Base-by-base conservation (phyloP, 2,329 filamentous ascomycete species). In the Massarina eburnea region DNA sequence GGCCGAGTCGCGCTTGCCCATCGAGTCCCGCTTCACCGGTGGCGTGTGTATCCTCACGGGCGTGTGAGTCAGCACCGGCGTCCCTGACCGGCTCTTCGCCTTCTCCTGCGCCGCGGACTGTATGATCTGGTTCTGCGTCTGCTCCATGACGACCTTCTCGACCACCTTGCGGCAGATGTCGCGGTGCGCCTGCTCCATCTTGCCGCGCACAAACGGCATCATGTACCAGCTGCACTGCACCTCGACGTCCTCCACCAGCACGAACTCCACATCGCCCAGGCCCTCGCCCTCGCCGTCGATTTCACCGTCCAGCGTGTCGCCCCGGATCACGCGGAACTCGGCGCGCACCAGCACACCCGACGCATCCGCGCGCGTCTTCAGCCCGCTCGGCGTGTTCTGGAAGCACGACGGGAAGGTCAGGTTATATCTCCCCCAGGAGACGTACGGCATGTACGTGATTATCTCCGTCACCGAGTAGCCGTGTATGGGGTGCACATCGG, bases 211-310 rank as follows among this genome's bases (percentile, higher is more conserved):
- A 41, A 70, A 64, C 1, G 65, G 66, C 66, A 70, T 70, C 24
- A 70, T 52, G 49, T 53, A 68, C 62, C 63, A 64, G 9, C 55
- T 51, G 41, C 65, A 68, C 41, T 46, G 54, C 21, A 68, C 62
- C 37, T 66, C 61, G 6, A 67, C 64, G 30, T 70, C 64, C 32
- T 70, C 66, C 6, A 67, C 65, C 2, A 70, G 51, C 39, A 67
- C 58, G 58, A 61, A 68, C 24, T 59, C 54, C 7, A 62, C 64
- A 29, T 64, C 55, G 3, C 64, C 66, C 3, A 67, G 41, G 12
- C 64, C 65, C 48, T 56, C 57, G 9, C 63, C 62, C 37, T 68
- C 65, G 7, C 63, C 64, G 14, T 64, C 63, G 0, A 67, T 54
- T 43, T 64, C 63, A 3, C 55, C 57, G 4, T 54, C 54, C 8